These are phyloP conservation scores for Strobilomyces dryophilus DNA, from an alignment of 768 basidiomycete genomes.

Conservation along the genomic window DNA sequence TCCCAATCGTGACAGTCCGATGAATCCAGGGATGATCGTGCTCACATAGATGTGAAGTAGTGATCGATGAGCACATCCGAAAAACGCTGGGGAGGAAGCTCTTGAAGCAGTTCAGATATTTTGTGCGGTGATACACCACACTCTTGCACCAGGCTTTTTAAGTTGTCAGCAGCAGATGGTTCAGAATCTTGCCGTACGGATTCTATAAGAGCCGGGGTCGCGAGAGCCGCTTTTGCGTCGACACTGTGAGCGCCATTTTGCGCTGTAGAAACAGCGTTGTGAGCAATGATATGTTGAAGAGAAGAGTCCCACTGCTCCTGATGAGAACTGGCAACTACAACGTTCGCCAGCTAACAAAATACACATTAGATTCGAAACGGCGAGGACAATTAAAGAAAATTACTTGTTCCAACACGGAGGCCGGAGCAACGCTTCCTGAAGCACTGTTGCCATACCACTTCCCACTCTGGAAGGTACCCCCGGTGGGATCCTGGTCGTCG, in stretches of 20 bases:
- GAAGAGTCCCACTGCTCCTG: conserved; percentile 25
- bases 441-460: conserved; percentile 85
- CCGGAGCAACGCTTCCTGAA: conserved; percentile 78
- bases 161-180: conserved; percentile 68
- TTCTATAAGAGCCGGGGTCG: conserved; percentile 34
- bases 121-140: conserved; percentile 91
- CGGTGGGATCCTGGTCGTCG: conserved; percentile 73
- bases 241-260: conserved; percentile 24
- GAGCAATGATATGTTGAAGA: conserved; percentile 13
- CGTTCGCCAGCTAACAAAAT: conserved; percentile 46
- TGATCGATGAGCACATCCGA: conserved; percentile 79
- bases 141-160: conserved; percentile 84
- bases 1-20: neutral
- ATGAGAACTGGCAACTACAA: conserved; percentile 41
- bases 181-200: conserved; percentile 41
- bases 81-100: conserved; percentile 74
- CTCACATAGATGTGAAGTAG: conserved; percentile 73
- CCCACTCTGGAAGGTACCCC: conserved; percentile 77
- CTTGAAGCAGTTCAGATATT: conserved; percentile 83
- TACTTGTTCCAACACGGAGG: conserved; percentile 77
- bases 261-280: conserved; percentile 6
- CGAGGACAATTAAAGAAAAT: conserved; percentile 23
- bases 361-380: conserved; percentile 19
- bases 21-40: conserved; percentile 1
- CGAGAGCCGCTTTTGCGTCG: conserved; percentile 27